These are phyloP conservation scores for Dioszegia crocea DNA, from an alignment of 768 basidiomycete genomes.

Conservation along the genomic window DNA sequence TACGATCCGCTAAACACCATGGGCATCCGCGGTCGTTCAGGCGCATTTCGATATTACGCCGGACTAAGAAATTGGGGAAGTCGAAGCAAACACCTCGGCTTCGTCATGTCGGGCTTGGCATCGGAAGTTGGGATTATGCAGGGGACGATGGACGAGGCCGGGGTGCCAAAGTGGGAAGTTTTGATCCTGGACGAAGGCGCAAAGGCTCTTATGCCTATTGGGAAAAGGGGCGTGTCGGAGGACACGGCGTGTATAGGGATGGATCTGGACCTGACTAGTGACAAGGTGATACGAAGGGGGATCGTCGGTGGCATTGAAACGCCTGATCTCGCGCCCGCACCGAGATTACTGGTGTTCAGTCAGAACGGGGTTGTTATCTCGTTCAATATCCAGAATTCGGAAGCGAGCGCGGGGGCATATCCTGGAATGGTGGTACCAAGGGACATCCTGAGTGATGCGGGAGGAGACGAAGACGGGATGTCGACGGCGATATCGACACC, in stretches of 20 bases:
- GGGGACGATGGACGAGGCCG: conserved; percentile 19
- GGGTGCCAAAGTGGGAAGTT: conserved; percentile 37
- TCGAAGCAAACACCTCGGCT: conserved; percentile 46
- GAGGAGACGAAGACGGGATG: background rate
- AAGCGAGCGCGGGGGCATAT: conserved; percentile 27
- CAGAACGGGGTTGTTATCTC: conserved; percentile 49
- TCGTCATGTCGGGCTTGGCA: conserved; percentile 45
- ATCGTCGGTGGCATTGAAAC: conserved; percentile 47
- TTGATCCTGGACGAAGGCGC: conserved; percentile 49
- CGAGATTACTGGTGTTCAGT: conserved; percentile 46
- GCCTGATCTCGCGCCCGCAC: conserved; percentile 43
- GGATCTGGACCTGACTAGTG: conserved; percentile 49
- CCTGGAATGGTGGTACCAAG: conserved; percentile 36
- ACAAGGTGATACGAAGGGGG: conserved; percentile 34
- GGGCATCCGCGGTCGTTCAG: conserved; percentile 44
- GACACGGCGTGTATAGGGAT: conserved; percentile 49
- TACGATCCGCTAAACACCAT: conserved; percentile 47
- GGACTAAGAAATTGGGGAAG: conserved; percentile 47
- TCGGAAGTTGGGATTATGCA: conserved; percentile 48
- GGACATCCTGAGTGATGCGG: conserved; percentile 13
- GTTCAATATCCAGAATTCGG: conserved; percentile 45
- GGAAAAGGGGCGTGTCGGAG: conserved; percentile 36
- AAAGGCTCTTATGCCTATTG: conserved; percentile 44
- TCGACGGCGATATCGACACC: conserved; percentile 1
- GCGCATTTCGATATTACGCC: conserved; percentile 34